Base-by-base conservation (phyloP, 1,284 basidiomycete genomes). In the Trichosporon sp. region DNA sequence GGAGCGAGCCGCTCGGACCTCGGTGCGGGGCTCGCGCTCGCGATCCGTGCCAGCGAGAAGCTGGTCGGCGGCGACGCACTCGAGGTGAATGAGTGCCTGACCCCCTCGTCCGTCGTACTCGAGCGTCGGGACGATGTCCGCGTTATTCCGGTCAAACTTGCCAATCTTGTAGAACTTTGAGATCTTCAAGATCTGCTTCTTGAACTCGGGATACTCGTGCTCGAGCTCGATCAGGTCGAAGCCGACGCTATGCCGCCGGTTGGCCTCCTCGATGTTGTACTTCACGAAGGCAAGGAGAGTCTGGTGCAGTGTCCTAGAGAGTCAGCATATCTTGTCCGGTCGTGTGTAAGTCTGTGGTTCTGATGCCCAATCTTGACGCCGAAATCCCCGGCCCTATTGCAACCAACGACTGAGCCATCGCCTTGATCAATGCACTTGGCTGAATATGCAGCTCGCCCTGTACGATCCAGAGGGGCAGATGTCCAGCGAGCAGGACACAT, bases 221-320 rank as follows among this genome's bases (percentile, higher is more conserved):
- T 54, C 49, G 49, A 54, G 49, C 49, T 54, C 27, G 49, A 54
- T 54, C 25, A 54, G 49, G 25, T 54, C 49, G 27, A 54, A 54
- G 25, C 49, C 49, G 27, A 54, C 49, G 49, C 49, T 54, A n/a
- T 54, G 49, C 49, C 49, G 49, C 25, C 49, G 49, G 49, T 31
- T 31, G 27, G 27, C 25, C 25, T 54, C 49, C 25, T 54, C 49
- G 16, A 54, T 54, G 49, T 54, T 54, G 49, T 54, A 29, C 49
- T 29, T 27, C 19, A 54, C 49, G 25, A 54, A 54, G 16, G 49
- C 25, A 4, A 54, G 27, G 13, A 54, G 25, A 14, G 27, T 54
- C 49, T 54, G 49, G 25, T 54, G 49, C 27, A 54, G 27, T 16
- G 49, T 29, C 27, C 49, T 54, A n/a, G 49, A 27, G 19, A 16